Base-by-base conservation (phyloP, 257 asterid genomes). In the Rehmannia glutinosa region DNA sequence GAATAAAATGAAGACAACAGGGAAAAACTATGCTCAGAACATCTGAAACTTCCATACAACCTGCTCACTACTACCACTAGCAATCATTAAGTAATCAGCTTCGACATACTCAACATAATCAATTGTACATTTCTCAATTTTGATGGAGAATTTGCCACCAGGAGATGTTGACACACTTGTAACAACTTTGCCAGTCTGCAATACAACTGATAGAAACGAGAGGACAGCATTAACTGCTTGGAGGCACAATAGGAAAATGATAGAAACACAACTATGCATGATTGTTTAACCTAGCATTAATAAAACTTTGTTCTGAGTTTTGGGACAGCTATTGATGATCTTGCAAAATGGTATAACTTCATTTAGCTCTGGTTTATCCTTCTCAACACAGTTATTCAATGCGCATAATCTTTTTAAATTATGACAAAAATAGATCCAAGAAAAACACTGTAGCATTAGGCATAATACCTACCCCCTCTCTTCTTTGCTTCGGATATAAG, bases 1-100 rank as follows among this genome's bases (percentile, higher is more conserved):
- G 61, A 62, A 50, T 52, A 33, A 47, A 11, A 51, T 64, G 46
- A 67, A 42, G 49, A 66, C 20, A 46, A 63, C 20, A 56, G 39
- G 63, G 51, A 65, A 8, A 41, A 61, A 68, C 55, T 38, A 38
- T 35, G 62, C 65, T 55, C 42, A 50, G 17, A 78, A 49, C 28
- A 61, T 35, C 66, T 21, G 43, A 54, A 60, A 60, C 28, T 65
- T 35, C 64, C 59, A 64, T 43, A 16, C 71, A 71, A 90, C 98
- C 98, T 84, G 97, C 81, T 75, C 87, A 61, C 95, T 87, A 68
- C 98, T 86, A 71, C 98, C 98, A 82, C 87, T 86, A 46, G 98
- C 92, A 79, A 93, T 82, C 75, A 93, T 62, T 24, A 93, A 60
- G 76, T 85, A 93, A 78, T 85, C 85, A 51, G 96, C 91, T 72